A percentile compares a stretch with the other conserved stretches of the same genome.
Conservation (phyloP, 2,329 filamentous ascomycete species). For the Chaetomium sp. region DNA sequence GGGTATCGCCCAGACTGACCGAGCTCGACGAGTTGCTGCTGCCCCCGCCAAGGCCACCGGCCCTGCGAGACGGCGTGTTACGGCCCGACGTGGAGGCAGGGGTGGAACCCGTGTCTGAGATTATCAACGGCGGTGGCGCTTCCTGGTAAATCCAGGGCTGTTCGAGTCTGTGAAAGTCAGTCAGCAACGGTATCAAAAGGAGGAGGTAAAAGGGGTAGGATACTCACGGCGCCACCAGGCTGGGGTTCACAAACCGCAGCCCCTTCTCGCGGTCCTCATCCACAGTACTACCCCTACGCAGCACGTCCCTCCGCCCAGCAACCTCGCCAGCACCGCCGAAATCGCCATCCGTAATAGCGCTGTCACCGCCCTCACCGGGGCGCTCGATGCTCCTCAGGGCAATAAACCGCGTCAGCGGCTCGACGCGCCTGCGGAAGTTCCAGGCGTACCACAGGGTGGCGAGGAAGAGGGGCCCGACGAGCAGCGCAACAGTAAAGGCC, state of each 20-base stretch:
- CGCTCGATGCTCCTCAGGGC: slow-evolving; percentile 81
- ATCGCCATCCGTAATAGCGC: slow-evolving; percentile 46
- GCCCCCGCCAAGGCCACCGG: slow-evolving; percentile 28
- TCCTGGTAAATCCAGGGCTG: slow-evolving; percentile 69
- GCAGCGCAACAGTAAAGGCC: slow-evolving; percentile 71
- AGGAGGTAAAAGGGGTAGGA: background rate
- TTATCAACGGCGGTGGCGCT: slow-evolving; percentile 50
- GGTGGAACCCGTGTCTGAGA: slow-evolving; percentile 21
- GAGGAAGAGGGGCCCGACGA: slow-evolving; percentile 75
- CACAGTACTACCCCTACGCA: slow-evolving; percentile 63
- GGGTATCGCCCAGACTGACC: slow-evolving; percentile 53
- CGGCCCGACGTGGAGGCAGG: background rate
- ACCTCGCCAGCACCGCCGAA: slow-evolving; percentile 44
- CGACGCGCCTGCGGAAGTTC: slow-evolving; percentile 78
- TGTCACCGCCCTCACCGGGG: slow-evolving; percentile 45
- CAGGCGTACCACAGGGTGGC: slow-evolving; percentile 88
- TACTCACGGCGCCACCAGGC: slow-evolving; percentile 66
- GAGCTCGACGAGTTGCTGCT: slow-evolving; percentile 46
- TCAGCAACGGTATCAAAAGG: background rate
- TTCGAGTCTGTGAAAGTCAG: slow-evolving; percentile 54
- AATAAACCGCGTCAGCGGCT: slow-evolving; percentile 89
- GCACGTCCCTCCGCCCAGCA: slow-evolving; percentile 42
- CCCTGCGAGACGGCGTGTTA: slow-evolving; percentile 5
- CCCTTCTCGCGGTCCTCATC: slow-evolving; percentile 74
- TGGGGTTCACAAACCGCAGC: slow-evolving; percentile 74